These are phyloP conservation scores for Chaetomium tenue DNA, from an alignment of 495 filamentous ascomycete genomes.

Conservation along the genomic window DNA sequence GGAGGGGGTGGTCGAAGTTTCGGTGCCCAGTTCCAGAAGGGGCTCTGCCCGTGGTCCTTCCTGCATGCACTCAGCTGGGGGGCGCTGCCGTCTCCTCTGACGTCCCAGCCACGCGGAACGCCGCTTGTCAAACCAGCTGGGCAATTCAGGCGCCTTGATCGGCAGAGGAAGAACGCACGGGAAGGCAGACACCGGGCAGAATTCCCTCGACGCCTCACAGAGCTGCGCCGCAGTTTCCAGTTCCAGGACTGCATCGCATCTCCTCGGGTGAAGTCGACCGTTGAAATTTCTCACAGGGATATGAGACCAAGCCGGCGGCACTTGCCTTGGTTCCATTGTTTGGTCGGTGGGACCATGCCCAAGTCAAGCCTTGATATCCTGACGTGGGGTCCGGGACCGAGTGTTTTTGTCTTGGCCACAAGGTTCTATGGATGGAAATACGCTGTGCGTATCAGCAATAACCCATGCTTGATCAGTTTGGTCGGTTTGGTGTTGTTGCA, in stretches of 20 bases:
- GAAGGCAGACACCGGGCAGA: background rate
- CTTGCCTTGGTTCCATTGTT: no score
- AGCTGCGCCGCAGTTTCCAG: no score
- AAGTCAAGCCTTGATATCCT: background rate
- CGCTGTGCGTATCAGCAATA: background rate
- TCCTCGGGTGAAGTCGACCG: no score
- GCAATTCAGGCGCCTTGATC: conserved; percentile 2
- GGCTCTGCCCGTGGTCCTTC: background rate
- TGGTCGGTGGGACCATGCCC: background rate
- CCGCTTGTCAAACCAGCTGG: background rate
- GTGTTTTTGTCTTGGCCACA: background rate
- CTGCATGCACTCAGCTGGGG: conserved; percentile 10
- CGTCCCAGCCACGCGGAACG: conserved; percentile 22
- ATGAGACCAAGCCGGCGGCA: no score
- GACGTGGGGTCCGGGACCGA: no score
- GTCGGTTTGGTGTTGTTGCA: background rate
- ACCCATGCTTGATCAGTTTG: no score
- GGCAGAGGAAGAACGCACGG: background rate
- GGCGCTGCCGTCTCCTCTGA: conserved; percentile 11
- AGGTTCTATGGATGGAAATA: background rate
- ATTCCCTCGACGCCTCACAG: background rate
- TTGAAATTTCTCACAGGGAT: background rate
- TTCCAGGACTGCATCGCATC: no score
- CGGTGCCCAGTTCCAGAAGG: background rate
- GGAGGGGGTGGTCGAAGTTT: background rate